Base-by-base conservation (phyloP, 768 basidiomycete genomes). In the Phylloporus sp. region DNA sequence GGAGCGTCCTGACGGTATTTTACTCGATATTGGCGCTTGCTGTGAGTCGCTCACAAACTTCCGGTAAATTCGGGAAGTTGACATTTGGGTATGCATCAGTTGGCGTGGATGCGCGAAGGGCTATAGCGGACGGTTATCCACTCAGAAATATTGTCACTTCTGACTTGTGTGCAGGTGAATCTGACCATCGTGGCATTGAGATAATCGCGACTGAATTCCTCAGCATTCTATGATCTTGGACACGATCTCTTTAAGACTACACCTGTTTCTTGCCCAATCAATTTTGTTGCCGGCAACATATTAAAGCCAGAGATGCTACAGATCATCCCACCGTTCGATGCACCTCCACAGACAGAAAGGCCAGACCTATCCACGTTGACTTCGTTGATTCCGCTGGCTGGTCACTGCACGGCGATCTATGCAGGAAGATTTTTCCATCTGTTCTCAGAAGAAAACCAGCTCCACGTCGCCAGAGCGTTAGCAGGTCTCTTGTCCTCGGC, bases 211-310 rank as follows among this genome's bases (percentile, higher is more conserved):
- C 6, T 21, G 4, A 33, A 15, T 8, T 26, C 36, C 15, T 15
- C 45, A 83, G 82, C 66, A 9, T 79, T 80, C 50, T 84, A 81
- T 82, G 69, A 78, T 5, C 67, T 75, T 5, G 83, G 83, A 1
- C 81, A 85, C 50, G 68, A 76, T 34, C 68, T 86, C 14, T 86
- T 83, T 65, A 71, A 61, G 40, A 71, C 76, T 4, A 78, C 69
- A 0, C 72, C 75, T 0, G 64, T 73, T 31, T 69, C 73, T 0
- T 84, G 80, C 61, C 77, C 79, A 2, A 77, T 71, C 0, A 60
- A 67, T 0, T 85, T 86, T 57, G 43, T 85, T 14, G 62, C 70
- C 11, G 84, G 82, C 1, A 73, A 86, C 49, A 69, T 63, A 0
- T 74, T 85, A 38, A 71, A 81, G 48, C 62, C 72, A 7, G 77